Percentiles rank a stretch among this genome's conserved stretches.
Evolutionary conservation across 257 asterid genomes (phyloP).

Genomic region (Nicotiana sylvestris): DNA sequence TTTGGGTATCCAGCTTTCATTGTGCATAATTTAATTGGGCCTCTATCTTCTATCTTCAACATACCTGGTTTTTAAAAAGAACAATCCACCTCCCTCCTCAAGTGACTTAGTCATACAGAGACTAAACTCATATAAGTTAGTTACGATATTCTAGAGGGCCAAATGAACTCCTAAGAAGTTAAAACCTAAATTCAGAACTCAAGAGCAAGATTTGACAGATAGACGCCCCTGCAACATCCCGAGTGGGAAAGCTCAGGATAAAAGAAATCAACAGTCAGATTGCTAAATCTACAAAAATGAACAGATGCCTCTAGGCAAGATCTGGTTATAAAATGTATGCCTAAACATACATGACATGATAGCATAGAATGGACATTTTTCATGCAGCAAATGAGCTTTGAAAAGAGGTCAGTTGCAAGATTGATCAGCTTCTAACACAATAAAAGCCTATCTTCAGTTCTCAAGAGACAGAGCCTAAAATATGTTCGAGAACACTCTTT

Average conservation of each 20-base stretch:
- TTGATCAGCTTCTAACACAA: neutral
- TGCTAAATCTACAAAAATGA: neutral
- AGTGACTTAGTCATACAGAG: neutral
- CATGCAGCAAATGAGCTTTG: neutral
- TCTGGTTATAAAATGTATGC: neutral
- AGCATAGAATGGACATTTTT: neutral
- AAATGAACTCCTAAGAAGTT: neutral
- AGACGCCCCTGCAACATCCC: neutral
- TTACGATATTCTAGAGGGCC: neutral
- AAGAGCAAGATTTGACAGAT: neutral
- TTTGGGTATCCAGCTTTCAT: neutral
- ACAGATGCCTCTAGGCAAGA: neutral
- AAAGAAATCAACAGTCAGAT: neutral
- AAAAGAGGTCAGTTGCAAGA: neutral
- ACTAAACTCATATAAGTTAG: neutral
- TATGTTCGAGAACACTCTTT: neutral
- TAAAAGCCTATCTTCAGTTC: neutral
- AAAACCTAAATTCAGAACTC: neutral
- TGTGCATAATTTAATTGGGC: neutral
- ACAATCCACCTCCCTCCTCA: neutral
- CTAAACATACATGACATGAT: neutral
- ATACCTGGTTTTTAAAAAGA: neutral
- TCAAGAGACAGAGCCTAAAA: neutral
- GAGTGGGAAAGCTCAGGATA: neutral
- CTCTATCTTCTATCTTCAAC: neutral